Base-by-base conservation (phyloP, 768 basidiomycete species). In the Solioccasus polychromus region DNA sequence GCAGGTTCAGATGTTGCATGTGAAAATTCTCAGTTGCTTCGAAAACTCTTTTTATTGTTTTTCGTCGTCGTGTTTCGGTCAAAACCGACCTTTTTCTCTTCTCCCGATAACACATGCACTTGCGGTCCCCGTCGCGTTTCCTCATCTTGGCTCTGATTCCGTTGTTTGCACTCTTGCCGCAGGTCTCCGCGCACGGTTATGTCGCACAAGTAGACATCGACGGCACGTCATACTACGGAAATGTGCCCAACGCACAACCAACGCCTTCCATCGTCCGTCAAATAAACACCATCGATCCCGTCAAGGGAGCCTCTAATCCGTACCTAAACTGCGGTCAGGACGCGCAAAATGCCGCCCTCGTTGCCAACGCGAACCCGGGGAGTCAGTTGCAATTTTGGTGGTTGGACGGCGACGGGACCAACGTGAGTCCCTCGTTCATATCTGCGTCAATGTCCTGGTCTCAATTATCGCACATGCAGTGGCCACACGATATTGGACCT, bases 401-500 rank as follows among this genome's bases (percentile, higher is more conserved):
- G 85, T 51, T 54, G 15, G 79, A 69, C 38, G 78, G 73, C 2
- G 63, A 69, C 55, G 65, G 59, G 36, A 54, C 66, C 59, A 55
- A 68, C 38, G 69, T 70, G 36, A 48, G 67, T 58, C 7, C 17
- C 29, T 30, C 26, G 26, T 20, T 15, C 23, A 35, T 49, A 14
- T 41, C 19, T 22, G 18, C 11, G 7, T 15, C 22, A 12, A 11
- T 24, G 7, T 38, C 18, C 19, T 24, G 23, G 24, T 53, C 20
- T 15, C 17, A 45, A 18, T 9, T 17, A 17, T n/a, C 7, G 4
- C 18, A 17, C 18, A 17, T 17, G 34, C 22, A 74, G 68, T 78
- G 75, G 79, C 71, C 71, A 1, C 78, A 86, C 54, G 68, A 83
- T 47, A 79, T 68, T 14, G 86, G 85, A 4, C 86, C 85, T 8